A percentile compares a stretch with the other conserved stretches of the same genome.
Evolutionary conservation across 805 yeast genomes (phyloP).

Genomic region (Wickerhamiella dianesei): DNA sequence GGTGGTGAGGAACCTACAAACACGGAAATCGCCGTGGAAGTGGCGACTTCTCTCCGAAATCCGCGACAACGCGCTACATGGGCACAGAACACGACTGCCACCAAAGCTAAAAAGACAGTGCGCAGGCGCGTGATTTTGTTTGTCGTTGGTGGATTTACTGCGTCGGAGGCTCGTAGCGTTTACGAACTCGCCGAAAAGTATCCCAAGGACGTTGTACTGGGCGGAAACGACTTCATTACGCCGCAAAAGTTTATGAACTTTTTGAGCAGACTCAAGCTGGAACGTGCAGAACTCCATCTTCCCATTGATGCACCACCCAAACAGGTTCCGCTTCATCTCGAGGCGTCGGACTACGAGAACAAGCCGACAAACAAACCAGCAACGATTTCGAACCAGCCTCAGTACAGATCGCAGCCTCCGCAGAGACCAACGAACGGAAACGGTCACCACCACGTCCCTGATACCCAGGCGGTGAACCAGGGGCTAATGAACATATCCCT

Average conservation of each 20-base stretch:
- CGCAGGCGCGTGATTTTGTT: conserved; percentile 66
- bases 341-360: conserved; percentile 20
- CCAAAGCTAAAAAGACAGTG: conserved; percentile 10
- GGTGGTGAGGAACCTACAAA: conserved; percentile 40
- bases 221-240: conserved; percentile 59
- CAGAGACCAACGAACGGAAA: no score
- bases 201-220: conserved; percentile 59
- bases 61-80: conserved; percentile 64
- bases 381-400: neutral
- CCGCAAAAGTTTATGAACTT: conserved; percentile 25
- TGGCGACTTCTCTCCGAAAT: conserved; percentile 48
- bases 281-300: conserved; percentile 22
- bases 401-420: neutral
- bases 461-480: neutral
- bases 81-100: conserved; percentile 36
- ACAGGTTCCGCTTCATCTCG: conserved; percentile 23
- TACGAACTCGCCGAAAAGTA: conserved; percentile 51
- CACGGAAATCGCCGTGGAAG: conserved; percentile 25
- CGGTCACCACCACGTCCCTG: conserved; percentile 3
- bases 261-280: conserved; percentile 19
- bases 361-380: conserved; percentile 5
- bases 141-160: conserved; percentile 81
- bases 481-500: conserved; percentile 2
- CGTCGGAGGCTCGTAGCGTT: conserved; percentile 63
- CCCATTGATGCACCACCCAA: conserved; percentile 21